A percentile compares a stretch with the other conserved stretches of the same genome.
These are phyloP conservation scores for Chrysanthemum seticuspe DNA, from an alignment of 129 eudicot genomes.

Conservation along the genomic window DNA sequence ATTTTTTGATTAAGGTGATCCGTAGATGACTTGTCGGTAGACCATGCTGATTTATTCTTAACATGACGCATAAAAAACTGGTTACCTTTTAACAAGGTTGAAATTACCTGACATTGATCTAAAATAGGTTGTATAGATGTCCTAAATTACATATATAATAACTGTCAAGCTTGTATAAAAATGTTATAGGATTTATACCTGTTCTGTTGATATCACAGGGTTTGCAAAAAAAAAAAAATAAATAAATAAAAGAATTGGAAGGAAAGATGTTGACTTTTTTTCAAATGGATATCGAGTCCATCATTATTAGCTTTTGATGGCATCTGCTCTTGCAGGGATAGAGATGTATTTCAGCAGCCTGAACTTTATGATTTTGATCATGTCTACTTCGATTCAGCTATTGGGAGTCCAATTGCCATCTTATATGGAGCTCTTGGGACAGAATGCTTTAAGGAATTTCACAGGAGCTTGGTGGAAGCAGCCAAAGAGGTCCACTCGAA, in stretches of 20 bases:
- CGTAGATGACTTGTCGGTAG: no score
- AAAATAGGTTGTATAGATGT: background rate
- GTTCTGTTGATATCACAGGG: background rate
- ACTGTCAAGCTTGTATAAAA: background rate
- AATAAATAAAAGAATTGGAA: background rate
- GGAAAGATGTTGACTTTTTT: background rate
- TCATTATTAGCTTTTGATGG: constrained; percentile 16
- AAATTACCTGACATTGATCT: no score
- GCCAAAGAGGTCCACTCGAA: constrained; percentile 67
- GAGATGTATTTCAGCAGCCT: constrained; percentile 82
- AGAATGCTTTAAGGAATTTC: constrained; percentile 79
- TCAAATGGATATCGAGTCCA: background rate
- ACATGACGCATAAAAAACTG: no score
- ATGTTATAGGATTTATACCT: background rate
- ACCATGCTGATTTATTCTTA: no score
- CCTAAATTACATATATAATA: background rate
- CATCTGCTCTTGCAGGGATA: constrained; percentile 39
- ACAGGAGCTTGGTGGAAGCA: constrained; percentile 59
- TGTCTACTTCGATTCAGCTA: constrained; percentile 61
- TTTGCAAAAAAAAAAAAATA: background rate
- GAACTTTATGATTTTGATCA: constrained; percentile 93
- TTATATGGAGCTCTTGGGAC: constrained; percentile 98
- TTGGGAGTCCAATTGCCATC: constrained; percentile 75
- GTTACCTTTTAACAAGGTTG: no score
- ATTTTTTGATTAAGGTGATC: no score